Evolutionary conservation across 164 flowering plant species (phyloP).

Genomic region (Dillenia suffruticosa): DNA sequence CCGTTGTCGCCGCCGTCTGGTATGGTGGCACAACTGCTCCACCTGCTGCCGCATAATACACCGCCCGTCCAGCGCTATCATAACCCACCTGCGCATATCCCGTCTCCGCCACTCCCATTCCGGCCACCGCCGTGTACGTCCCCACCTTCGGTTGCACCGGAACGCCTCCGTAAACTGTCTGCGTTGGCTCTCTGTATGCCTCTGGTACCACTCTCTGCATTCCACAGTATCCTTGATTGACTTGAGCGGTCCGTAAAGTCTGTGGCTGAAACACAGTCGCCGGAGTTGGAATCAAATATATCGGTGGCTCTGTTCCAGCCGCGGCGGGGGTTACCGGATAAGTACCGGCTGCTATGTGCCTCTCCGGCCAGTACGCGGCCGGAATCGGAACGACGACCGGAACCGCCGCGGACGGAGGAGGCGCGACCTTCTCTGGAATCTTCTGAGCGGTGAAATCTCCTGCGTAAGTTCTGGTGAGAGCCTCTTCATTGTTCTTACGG

Average conservation of each 20-base stretch:
- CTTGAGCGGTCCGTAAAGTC: constrained; percentile 28
- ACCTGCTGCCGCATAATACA: too few species aligned
- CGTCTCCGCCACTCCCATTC: constrained; percentile 9
- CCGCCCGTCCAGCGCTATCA: too few species aligned
- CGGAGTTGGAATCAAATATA: constrained; percentile 37
- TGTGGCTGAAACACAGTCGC: constrained; percentile 31
- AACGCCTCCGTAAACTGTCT: constrained; percentile 28
- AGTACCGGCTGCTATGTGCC: constrained; percentile 31
- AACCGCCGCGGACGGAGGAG: constrained; percentile 14
- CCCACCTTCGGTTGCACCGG: constrained; percentile 14
- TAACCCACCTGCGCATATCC: constrained; percentile 1
- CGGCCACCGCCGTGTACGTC: neutral
- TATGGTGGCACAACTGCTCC: too few species aligned
- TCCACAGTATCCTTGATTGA: constrained; percentile 49
- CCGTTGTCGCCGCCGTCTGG: too few species aligned
- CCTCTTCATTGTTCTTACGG: constrained; percentile 30
- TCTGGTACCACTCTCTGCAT: constrained; percentile 41
- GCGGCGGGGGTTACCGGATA: constrained; percentile 16
- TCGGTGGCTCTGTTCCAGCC: constrained; percentile 30
- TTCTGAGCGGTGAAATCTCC: constrained; percentile 41
- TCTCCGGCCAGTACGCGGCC: constrained; percentile 28
- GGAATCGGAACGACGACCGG: constrained; percentile 19
- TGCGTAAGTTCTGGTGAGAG: constrained; percentile 19
- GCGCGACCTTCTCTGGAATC: constrained; percentile 26
- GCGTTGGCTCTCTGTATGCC: constrained; percentile 39